Evolutionary conservation across 305 asterid genomes (phyloP).

Genomic region (Plantago coronopus): DNA sequence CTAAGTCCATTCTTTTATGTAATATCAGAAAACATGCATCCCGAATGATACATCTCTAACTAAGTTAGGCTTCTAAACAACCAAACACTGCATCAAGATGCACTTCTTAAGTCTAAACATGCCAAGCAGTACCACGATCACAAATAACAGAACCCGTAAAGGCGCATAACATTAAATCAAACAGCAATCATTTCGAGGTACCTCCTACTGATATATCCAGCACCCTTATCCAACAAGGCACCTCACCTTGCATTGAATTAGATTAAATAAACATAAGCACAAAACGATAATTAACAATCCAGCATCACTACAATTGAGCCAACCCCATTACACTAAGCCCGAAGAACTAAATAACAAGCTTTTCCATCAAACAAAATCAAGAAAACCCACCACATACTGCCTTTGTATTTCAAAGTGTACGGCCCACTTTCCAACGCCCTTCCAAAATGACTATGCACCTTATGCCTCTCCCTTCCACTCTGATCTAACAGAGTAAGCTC

Average conservation of each 20-base stretch:
- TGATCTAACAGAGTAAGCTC: slow-evolving; percentile 89
- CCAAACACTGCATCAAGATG: not conserved
- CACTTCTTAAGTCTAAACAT: not conserved
- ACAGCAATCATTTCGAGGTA: slow-evolving; percentile 13
- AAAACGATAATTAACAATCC: slow-evolving; percentile 13
- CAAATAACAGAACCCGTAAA: not conserved
- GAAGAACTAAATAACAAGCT: slow-evolving; percentile 4
- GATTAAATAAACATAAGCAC: slow-evolving; percentile 18
- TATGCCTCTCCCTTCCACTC: slow-evolving; percentile 92
- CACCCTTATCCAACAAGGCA: slow-evolving; percentile 25
- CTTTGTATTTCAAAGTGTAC: slow-evolving; percentile 78
- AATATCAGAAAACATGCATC: too few relatives aligned
- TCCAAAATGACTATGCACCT: slow-evolving; percentile 96
- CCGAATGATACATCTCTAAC: too few relatives aligned
- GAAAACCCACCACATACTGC: slow-evolving; percentile 92
- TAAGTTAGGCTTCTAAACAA: too few relatives aligned
- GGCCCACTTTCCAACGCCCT: slow-evolving; percentile 96
- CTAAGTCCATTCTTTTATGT: too few relatives aligned
- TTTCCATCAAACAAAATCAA: not conserved
- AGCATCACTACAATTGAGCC: not conserved
- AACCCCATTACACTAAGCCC: not conserved
- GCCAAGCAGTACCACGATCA: not conserved
- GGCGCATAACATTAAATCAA: slow-evolving; percentile 3
- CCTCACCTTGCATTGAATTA: slow-evolving; percentile 21
- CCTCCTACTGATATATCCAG: slow-evolving; percentile 15